Evolutionary conservation across 805 yeast species (phyloP).

Genomic region (Metschnikowia noctiluminum): DNA sequence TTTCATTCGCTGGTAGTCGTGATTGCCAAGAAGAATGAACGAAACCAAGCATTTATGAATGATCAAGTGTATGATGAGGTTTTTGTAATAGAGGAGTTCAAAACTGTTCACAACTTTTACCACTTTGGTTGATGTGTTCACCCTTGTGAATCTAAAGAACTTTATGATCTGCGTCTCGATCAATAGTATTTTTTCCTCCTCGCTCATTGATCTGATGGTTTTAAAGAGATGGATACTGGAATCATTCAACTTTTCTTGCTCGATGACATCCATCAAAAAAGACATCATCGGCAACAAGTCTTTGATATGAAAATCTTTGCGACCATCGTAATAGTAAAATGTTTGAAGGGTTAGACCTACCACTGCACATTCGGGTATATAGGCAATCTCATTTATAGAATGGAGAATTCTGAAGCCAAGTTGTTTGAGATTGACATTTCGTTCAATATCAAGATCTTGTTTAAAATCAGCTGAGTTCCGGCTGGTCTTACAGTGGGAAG

Average conservation of each 20-base stretch:
- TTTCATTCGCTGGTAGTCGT: conserved; percentile 19
- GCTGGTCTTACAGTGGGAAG: conserved; percentile 24
- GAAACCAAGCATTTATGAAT: conserved; percentile 49
- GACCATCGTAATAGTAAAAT: conserved; percentile 24
- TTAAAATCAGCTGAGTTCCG: conserved; percentile 10
- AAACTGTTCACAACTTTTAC: conserved; percentile 44
- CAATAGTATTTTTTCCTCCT: conserved; percentile 23
- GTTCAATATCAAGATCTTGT: conserved; percentile 21
- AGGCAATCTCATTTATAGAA: conserved; percentile 49
- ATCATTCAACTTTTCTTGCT: conserved; percentile 21
- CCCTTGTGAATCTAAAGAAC: conserved; percentile 19
- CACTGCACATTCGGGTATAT: conserved; percentile 51
- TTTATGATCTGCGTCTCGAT: conserved; percentile 25
- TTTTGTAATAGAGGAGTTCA: conserved; percentile 56
- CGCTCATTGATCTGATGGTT: conserved; percentile 17
- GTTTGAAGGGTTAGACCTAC: conserved; percentile 45
- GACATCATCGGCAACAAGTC: conserved; percentile 32
- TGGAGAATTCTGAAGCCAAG: conserved; percentile 53
- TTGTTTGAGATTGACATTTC: conserved; percentile 39
- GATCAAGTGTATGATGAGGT: conserved; percentile 52
- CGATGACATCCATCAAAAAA: conserved; percentile 21
- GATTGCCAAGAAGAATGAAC: conserved; percentile 38
- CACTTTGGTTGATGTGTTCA: conserved; percentile 12
- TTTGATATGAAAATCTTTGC: conserved; percentile 17
- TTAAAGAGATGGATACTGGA: conserved; percentile 24